Base-by-base conservation (phyloP, 805 yeast genomes). In the Metschnikowia gruessii region DNA sequence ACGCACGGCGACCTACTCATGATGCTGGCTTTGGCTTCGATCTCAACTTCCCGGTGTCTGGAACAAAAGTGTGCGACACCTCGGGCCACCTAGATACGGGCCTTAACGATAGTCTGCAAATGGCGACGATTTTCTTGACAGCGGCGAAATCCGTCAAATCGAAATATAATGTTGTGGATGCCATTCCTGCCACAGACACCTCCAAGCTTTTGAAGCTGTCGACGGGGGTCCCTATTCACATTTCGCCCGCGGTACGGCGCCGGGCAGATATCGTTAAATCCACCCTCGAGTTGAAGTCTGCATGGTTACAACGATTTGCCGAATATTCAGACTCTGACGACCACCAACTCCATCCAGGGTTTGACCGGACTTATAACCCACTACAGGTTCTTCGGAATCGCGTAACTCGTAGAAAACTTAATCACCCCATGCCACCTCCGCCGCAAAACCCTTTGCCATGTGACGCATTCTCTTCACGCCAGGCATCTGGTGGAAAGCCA, bases 321-420 rank as follows among this genome's bases (percentile, higher is more conserved):
- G 65, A 64, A 9, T 51, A 56, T 50, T 54, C 54, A 13, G 62
- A 53, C 4, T 46, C 50, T 15, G 50, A 51, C n/a, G 50, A 47
- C 2, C 58, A 59, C 0, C 46, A 39, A 26, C 29, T 37, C 2
- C 75, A 76, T 51, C 75, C 72, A 2, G 79, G 78, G 2, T 76
- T 85, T 2, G 88, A 82, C 46, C 87, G 84, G 2, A 76, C 79
- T 3, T 89, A 83, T 68, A 89, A 89, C 59, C 96, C 96, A 3
- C 67, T 89, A 37, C 96, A 87, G 63, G 76, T 83, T n/a, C 80
- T 89, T 22, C 68, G 97, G 46, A 85, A 88, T 63, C 72, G 96
- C 48, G 73, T 72, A 54, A 60, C 83, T 3, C 63, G 87, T 43
- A 74, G 75, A 47, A 76, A 76, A 55, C 68, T 77, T 55, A 79